Base-by-base conservation (phyloP, 2,329 filamentous ascomycete genomes). In the Stachybotrys elegans region DNA sequence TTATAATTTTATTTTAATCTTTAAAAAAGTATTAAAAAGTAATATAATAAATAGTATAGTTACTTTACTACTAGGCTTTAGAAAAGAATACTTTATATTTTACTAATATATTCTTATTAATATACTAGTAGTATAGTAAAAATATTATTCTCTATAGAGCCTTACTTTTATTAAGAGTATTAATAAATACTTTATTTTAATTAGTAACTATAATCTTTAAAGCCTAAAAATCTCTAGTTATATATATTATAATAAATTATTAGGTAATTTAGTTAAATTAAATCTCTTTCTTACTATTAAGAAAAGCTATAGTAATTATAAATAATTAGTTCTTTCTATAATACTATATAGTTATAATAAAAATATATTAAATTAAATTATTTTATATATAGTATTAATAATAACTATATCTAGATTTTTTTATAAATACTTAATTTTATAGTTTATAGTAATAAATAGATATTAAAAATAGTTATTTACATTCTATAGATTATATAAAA, bases 371-470 rank as follows among this genome's bases (percentile, higher is more conserved):
- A n/a, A n/a, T n/a, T n/a, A n/a, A n/a, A n/a, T n/a, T n/a, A n/a
- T n/a, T n/a, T n/a, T n/a, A 32, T 13, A 35, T 6, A 19, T 13
- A 19, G 9, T 19, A 27, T n/a, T 27, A 29, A 16, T 42, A 44
- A 37, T 38, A 29, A 25, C 29, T 19, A 29, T 17, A 25, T 11
- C 19, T 19, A 17, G 19, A 25, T 42, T 44, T 35, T n/a, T 46
- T 44, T 14, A 25, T 46, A 38, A 29, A 41, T 44, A 36, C 8
- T 43, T 43, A 43, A 16, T 34, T 37, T 22, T 22, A 40, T 27
- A 27, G 20, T n/a, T 35, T 35, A 35, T 38, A 29, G 16, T 8
- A 35, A 42, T 21, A 29, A 29, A 42, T n/a, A n/a, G n/a, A n/a
- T n/a, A n/a, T n/a, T n/a, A n/a, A n/a, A n/a, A n/a, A n/a, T n/a